These are phyloP conservation scores for Sordariomycetes sp. DNA, from an alignment of 2,329 filamentous ascomycete species.

Conservation along the genomic window DNA sequence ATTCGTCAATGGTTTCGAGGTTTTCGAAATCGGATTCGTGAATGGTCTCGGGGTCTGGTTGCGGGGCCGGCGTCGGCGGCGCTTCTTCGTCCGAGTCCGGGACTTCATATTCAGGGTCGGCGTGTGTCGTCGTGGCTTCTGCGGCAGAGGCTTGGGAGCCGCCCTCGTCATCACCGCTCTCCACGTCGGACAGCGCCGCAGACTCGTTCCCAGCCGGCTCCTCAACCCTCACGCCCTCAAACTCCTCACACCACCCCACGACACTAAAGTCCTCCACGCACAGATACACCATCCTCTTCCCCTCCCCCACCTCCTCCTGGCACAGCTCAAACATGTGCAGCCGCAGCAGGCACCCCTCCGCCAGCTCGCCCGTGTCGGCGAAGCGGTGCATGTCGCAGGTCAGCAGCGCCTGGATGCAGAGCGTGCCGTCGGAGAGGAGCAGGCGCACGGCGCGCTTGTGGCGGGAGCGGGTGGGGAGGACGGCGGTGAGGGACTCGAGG, in stretches of 20 bases:
- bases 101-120: neutral
- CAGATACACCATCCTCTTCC: slow-evolving; percentile 28
- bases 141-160: neutral
- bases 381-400: slow-evolving; percentile 33
- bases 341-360: slow-evolving; percentile 36
- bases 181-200: neutral
- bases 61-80: slow-evolving; percentile 19
- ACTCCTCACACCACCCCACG: slow-evolving; percentile 36
- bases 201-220: neutral
- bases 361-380: slow-evolving; percentile 32
- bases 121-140: neutral
- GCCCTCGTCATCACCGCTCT: neutral
- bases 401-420: slow-evolving; percentile 44
- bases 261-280: slow-evolving; percentile 31
- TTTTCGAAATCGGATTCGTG: no score
- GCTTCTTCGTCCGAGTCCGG: slow-evolving; percentile 2
- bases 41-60: neutral
- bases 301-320: slow-evolving; percentile 10
- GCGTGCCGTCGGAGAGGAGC: slow-evolving; percentile 39
- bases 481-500: slow-evolving; percentile 31
- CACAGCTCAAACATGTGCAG: slow-evolving; percentile 22
- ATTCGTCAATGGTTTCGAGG: neutral
- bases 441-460: slow-evolving; percentile 34
- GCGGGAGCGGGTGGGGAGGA: slow-evolving; percentile 20
- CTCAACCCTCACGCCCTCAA: slow-evolving; percentile 8